Base-by-base conservation (phyloP, 345 rosid genomes). In the Sisymbrium irio region DNA sequence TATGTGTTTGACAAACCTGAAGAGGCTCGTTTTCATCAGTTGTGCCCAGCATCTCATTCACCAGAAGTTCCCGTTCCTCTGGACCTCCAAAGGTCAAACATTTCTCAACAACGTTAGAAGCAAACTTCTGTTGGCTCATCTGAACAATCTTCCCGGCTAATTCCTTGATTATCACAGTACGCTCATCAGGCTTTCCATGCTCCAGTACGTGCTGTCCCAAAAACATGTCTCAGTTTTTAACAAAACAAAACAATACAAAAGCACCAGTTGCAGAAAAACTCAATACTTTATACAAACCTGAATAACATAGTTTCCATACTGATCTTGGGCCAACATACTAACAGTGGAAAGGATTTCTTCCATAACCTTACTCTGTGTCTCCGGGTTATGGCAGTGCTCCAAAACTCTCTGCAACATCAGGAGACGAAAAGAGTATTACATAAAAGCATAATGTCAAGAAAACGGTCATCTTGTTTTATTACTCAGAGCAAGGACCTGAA, bases 121-220 rank as follows among this genome's bases (percentile, higher is more conserved):
- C 98, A 80, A 94, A 94, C 82, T 94, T 94, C 74, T 94, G 98
- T 80, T 94, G 98, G 71, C 98, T 94, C 98, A 94, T 94, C 66
- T 84, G 88, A 74, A 94, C 95, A 30, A 94, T 89, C 81, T 88
- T 90, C 68, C 97, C 98, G 9, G 91, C 83, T 63, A 94, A 65
- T 64, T 88, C 88, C 77, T 75, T 85, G 40, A 94, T 87, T 73
- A 94, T 88, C 36, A 83, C 78, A 15, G 97, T 73, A 28, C 98
- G 96, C 76, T 94, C 98, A 45, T 85, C 82, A 14, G 92, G 87
- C 74, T 94, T 88, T 22, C 98, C 98, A 47, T 91, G 98, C 87
- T 91, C 97, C 76, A 94, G 84, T 35, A 94, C 97, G 81, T 94
- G 98, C 97, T 94, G 89, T 56, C 30, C 30, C 67, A 37, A 11